Evolutionary conservation across 2,329 filamentous ascomycete species (phyloP), one percentile per base, ranked within the genome.

Genomic region (Sphaerulina musiva): DNA sequence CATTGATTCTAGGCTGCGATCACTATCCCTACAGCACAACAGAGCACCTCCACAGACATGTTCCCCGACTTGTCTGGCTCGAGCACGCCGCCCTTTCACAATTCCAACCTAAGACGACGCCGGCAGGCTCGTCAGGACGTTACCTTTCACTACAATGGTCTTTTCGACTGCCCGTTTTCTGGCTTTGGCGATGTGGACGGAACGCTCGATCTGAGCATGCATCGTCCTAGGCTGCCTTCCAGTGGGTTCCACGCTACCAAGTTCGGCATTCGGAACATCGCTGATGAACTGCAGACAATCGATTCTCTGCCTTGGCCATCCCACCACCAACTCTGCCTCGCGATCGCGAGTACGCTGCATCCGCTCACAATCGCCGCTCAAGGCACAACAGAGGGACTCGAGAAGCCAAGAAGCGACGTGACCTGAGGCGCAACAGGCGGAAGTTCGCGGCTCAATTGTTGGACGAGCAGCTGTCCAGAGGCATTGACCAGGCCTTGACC

Each of bases 321-420:
- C 56, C 57, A 32, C 26, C 54, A 45, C 51, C 55, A 36, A 48
- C 51, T 9, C 32, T 48, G n/a, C 53, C 48, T 20, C 57, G 55
- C 20, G 59, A 59, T n/a, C 46, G 57, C 20, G 54, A 57, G 20
- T 47, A 54, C 42, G 43, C 57, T 8, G 43, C 51, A 4, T 47
- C 58, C 10, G 49, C 46, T 11, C 48, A 54, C 14, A 55, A 54
- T 34, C 64, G 62, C 32, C 63, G 66, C 10, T 53, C 54, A 14
- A 64, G 65, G 14, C 59, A 66, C 50, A 64, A 60, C 39, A 57
- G 65, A 17, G 62, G 60, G 17, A 66, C 65, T 9, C 65, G 63
- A 49, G 65, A 66, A 40, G 64, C 61, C 29, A 67, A 65, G 48
- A 62, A 59, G 48, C 63, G 66, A n/a, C 65, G 65, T 44, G 65